Evolutionary conservation across 2,329 filamentous ascomycete genomes (phyloP).

Genomic region (Seiridium unicorne): DNA sequence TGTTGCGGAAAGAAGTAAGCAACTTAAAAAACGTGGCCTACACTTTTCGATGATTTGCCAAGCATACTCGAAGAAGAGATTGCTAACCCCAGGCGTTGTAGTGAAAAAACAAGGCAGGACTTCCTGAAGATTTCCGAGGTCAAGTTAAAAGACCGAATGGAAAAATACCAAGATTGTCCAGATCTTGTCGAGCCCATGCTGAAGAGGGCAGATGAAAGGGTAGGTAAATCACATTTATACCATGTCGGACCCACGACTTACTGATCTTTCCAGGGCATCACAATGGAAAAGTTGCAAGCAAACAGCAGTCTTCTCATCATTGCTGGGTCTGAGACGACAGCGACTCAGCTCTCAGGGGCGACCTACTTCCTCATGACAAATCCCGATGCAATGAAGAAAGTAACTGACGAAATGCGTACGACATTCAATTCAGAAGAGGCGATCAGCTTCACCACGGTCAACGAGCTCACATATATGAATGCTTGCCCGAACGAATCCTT

Average conservation of each 20-base stretch:
- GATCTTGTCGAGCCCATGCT: conserved; percentile 19
- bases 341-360: conserved; percentile 37
- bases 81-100: too few relatives aligned
- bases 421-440: conserved; percentile 33
- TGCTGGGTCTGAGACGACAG: conserved; percentile 45
- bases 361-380: conserved; percentile 37
- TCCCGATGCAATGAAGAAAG: conserved; percentile 24
- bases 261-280: neutral
- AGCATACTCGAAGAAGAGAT: too few relatives aligned
- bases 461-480: conserved; percentile 32
- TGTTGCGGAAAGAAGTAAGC: neutral
- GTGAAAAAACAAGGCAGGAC: neutral
- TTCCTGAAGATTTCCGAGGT: neutral
- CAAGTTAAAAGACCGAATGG: conserved; percentile 10
- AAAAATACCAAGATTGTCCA: conserved; percentile 5
- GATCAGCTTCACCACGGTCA: conserved; percentile 31
- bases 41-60: too few relatives aligned
- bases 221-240: neutral
- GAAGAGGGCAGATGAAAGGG: conserved; percentile 13
- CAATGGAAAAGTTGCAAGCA: conserved; percentile 2
- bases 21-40: too few relatives aligned
- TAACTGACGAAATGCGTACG: conserved; percentile 36
- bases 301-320: conserved; percentile 9
- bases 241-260: neutral
- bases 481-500: conserved; percentile 39